Conservation (phyloP, 352 stramenopile species). For the Plasmopara muralis region DNA sequence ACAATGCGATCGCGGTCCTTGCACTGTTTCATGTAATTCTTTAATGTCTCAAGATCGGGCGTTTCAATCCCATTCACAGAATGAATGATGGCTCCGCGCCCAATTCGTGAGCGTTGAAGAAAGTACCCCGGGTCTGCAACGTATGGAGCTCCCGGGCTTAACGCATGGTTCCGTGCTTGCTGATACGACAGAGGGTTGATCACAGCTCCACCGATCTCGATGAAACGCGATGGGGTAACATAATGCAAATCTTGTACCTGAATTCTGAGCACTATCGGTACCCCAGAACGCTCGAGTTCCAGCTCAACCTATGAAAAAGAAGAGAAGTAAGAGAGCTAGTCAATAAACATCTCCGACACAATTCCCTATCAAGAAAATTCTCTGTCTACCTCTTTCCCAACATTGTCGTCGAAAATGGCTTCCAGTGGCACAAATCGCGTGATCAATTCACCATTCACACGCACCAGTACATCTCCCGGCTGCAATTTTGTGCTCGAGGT, state of each 20-base stretch:
- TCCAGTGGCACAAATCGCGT: constrained; percentile 87
- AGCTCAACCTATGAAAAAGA: constrained; percentile 50
- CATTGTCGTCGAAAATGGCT: constrained; percentile 68
- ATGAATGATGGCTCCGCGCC: constrained; percentile 79
- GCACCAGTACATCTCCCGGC: constrained; percentile 85
- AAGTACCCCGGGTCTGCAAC: constrained; percentile 87
- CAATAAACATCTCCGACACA: background rate
- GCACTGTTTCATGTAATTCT: constrained; percentile 70
- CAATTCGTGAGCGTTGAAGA: constrained; percentile 80
- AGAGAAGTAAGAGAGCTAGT: background rate
- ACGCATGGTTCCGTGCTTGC: constrained; percentile 81
- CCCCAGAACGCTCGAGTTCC: constrained; percentile 72
- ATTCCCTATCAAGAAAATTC: background rate
- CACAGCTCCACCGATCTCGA: constrained; percentile 83
- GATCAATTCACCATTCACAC: constrained; percentile 71
- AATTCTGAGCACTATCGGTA: constrained; percentile 52
- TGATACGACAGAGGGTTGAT: constrained; percentile 89
- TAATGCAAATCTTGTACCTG: constrained; percentile 82
- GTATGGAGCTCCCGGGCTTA: constrained; percentile 65
- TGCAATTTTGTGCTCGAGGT: constrained; percentile 75
- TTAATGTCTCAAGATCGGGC: constrained; percentile 76
- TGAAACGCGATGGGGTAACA: constrained; percentile 76
- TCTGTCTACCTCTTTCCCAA: constrained; percentile 47
- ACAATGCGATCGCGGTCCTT: constrained; percentile 76
- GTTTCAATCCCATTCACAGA: constrained; percentile 82